These are phyloP conservation scores for Rugonectria rugulosa DNA, from an alignment of 2,329 filamentous ascomycete genomes.

Conservation along the genomic window DNA sequence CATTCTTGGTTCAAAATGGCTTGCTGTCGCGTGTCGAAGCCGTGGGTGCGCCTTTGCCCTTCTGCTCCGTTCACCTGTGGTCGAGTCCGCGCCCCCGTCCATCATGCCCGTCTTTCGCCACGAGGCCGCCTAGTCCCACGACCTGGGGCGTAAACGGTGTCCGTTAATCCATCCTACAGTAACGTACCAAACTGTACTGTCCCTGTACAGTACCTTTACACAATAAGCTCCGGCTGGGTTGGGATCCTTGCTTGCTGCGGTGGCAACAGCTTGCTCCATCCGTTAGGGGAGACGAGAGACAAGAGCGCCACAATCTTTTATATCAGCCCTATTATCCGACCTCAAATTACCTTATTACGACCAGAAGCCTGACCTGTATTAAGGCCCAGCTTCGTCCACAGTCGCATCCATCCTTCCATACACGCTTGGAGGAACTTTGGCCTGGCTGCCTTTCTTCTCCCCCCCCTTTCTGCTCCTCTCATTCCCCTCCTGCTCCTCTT, in stretches of 20 bases:
- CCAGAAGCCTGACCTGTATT: constrained; percentile 4
- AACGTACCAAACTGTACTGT: not conserved
- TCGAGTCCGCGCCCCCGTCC: constrained; percentile 31
- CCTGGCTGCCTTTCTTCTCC: not conserved
- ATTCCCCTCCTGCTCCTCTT: constrained; percentile 11
- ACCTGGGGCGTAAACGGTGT: constrained; percentile 1
- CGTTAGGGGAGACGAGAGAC: constrained; percentile 9
- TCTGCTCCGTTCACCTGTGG: constrained; percentile 24
- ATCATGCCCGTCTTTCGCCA: constrained; percentile 37
- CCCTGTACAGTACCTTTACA: not conserved
- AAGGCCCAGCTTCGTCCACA: constrained; percentile 6
- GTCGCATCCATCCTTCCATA: constrained; percentile 2
- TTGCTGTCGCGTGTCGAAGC: constrained; percentile 33
- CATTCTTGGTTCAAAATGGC: constrained; percentile 43
- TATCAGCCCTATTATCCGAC: constrained; percentile 41
- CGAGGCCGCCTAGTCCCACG: constrained; percentile 27
- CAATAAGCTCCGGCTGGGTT: constrained; percentile 30
- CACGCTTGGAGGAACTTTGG: not conserved
- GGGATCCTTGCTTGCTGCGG: constrained; percentile 20
- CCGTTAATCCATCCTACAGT: constrained; percentile 1
- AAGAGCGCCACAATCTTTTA: constrained; percentile 35
- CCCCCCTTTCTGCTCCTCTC: constrained; percentile 13
- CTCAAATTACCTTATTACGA: constrained; percentile 8
- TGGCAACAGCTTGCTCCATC: constrained; percentile 32
- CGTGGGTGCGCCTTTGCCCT: not conserved